These are phyloP conservation scores for Centaurea solstitialis DNA, from an alignment of 129 eudicot species.

Conservation along the genomic window DNA sequence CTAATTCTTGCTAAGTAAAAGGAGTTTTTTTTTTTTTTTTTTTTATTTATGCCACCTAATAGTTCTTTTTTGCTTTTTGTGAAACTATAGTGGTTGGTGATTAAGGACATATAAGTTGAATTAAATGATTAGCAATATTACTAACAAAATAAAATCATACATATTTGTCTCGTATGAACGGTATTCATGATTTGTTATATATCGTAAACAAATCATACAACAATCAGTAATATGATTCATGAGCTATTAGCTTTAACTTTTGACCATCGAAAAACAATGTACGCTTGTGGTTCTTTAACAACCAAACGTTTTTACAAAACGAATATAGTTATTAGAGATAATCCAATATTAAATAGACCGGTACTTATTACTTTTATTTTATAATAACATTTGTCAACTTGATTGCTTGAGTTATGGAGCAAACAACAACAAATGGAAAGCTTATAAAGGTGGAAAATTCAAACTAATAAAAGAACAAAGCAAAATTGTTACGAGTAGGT, in stretches of 20 bases:
- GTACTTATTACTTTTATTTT: background rate
- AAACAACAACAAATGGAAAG: conserved; percentile 1
- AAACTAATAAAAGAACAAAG: conserved; percentile 13
- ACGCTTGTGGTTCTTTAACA: background rate
- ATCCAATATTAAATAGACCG: background rate
- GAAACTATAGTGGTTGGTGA: background rate
- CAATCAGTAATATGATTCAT: background rate
- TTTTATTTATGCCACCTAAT: background rate
- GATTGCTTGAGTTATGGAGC: background rate
- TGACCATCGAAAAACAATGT: background rate
- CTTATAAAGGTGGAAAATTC: conserved; percentile 5
- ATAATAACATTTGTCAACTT: background rate
- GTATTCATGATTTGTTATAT: background rate
- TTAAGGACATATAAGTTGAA: background rate
- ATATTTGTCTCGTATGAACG: background rate
- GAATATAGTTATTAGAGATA: background rate
- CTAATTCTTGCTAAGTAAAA: background rate
- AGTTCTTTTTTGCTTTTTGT: background rate
- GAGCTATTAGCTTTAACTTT: background rate
- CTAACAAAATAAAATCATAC: background rate
- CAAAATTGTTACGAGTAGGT: conserved; percentile 9
- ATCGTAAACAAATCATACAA: background rate
- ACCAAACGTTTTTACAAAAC: background rate
- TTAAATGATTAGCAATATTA: background rate
- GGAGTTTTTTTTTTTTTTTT: background rate